Evolutionary conservation across 2,329 filamentous ascomycete genomes (phyloP).

Genomic region (Fusarium phyllophilum): DNA sequence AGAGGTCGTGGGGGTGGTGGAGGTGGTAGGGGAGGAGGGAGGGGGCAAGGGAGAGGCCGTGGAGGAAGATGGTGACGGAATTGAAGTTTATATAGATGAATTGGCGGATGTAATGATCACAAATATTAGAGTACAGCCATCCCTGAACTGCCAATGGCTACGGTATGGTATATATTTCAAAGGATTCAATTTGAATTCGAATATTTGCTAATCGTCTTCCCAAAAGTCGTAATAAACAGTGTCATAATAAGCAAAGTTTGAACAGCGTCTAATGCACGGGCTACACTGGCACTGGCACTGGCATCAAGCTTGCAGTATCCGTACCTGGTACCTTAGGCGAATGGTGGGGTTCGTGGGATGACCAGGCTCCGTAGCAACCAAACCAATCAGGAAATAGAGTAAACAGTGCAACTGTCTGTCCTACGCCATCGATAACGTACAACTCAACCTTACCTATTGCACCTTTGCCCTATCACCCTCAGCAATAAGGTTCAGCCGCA

Average conservation of each 20-base stretch:
- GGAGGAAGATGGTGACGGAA: conserved; percentile 34
- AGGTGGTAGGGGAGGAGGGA: conserved; percentile 46
- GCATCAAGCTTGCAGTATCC: background rate
- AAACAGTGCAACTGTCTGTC: conserved; percentile 40
- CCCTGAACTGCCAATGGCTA: background rate
- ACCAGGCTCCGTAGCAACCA: conserved; percentile 45
- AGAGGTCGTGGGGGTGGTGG: conserved; percentile 50
- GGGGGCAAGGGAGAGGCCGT: conserved; percentile 40
- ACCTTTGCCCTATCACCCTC: conserved; percentile 28
- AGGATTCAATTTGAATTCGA: background rate
- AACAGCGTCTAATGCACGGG: background rate
- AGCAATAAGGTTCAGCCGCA: conserved; percentile 17
- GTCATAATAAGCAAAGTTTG: background rate
- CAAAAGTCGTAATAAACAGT: background rate
- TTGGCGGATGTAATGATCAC: background rate
- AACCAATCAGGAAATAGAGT: conserved; percentile 46
- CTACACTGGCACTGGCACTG: background rate
- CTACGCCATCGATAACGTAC: conserved; percentile 26
- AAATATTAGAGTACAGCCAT: background rate
- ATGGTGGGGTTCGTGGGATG: conserved; percentile 37
- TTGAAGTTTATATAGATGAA: background rate
- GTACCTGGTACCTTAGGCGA: background rate
- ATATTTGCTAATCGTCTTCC: background rate
- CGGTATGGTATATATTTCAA: background rate
- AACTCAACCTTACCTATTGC: conserved; percentile 15